phyloP scores from a whole-genome alignment of 805 yeast species.

The Barnettozyma sp. region DNA sequence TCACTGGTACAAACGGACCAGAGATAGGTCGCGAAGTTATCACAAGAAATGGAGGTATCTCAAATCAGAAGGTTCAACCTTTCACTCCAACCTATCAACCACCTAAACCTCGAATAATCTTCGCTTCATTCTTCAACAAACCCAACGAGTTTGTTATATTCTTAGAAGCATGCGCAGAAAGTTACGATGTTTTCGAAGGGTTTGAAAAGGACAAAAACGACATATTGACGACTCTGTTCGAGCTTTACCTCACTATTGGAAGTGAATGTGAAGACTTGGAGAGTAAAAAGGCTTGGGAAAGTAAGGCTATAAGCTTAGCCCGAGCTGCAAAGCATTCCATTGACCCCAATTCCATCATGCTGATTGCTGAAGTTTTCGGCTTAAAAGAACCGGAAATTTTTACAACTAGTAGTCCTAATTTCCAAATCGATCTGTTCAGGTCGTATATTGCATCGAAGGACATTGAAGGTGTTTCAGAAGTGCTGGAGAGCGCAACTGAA shows the following conservation, averaged over 20 bases:
- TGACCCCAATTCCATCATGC: constrained; percentile 45
- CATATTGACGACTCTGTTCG: constrained; percentile 71
- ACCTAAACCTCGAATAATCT: constrained; percentile 82
- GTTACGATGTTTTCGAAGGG: constrained; percentile 73
- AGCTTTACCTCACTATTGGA: constrained; percentile 65
- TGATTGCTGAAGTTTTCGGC: constrained; percentile 38
- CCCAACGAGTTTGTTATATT: constrained; percentile 87
- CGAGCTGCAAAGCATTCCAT: constrained; percentile 40
- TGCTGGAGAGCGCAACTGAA: constrained; percentile 54
- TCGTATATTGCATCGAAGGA: constrained; percentile 54
- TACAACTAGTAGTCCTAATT: constrained; percentile 28
- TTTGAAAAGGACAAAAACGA: constrained; percentile 59
- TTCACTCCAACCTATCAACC: constrained; percentile 70
- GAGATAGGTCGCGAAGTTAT: too few species aligned
- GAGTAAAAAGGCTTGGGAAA: constrained; percentile 48
- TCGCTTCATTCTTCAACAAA: constrained; percentile 78
- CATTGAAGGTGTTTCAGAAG: constrained; percentile 46
- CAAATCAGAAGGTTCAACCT: constrained; percentile 1
- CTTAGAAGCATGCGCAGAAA: constrained; percentile 81
- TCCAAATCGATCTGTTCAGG: constrained; percentile 54
- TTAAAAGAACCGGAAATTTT: constrained; percentile 42
- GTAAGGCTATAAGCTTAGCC: constrained; percentile 53
- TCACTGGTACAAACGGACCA: constrained; percentile 15
- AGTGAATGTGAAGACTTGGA: constrained; percentile 30
- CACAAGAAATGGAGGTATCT: not conserved